Evolutionary conservation across 2,329 filamentous ascomycete genomes (phyloP).

Genomic region (Verticillium alfalfae): DNA sequence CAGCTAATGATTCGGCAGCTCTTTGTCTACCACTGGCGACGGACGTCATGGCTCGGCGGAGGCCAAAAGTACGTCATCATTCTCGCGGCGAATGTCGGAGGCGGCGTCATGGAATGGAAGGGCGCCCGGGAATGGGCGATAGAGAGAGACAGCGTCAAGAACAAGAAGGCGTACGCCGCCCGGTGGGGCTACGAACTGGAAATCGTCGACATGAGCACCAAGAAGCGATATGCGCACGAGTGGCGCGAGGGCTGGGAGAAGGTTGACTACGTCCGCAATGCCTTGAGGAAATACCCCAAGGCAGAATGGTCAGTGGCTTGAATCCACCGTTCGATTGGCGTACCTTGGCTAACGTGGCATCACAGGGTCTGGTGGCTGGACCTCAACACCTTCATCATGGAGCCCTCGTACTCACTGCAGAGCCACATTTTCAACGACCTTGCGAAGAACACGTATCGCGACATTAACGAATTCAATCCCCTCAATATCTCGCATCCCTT

Average conservation of each 20-base stretch:
- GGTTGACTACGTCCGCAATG: constrained; percentile 85
- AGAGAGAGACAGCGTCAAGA: constrained; percentile 89
- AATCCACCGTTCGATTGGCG: neutral
- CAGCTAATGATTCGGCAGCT: constrained; percentile 26
- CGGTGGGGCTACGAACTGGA: constrained; percentile 95
- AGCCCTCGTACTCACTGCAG: constrained; percentile 84
- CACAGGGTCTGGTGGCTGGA: constrained; percentile 98
- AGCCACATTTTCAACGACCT: constrained; percentile 84
- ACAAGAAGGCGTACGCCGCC: constrained; percentile 84
- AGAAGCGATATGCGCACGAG: constrained; percentile 97
- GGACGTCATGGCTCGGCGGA: constrained; percentile 68
- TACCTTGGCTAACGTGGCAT: neutral
- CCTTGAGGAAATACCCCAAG: constrained; percentile 87
- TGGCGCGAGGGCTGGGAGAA: constrained; percentile 99
- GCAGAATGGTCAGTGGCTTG: constrained; percentile 76
- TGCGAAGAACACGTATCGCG: constrained; percentile 71
- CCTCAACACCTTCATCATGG: constrained; percentile 97
- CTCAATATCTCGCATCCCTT: constrained; percentile 87
- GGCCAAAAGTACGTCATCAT: constrained; percentile 93
- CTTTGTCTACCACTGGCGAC: constrained; percentile 61
- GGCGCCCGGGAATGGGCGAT: constrained; percentile 96
- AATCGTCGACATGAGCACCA: constrained; percentile 96
- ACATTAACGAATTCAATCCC: constrained; percentile 95
- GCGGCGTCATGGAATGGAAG: constrained; percentile 99
- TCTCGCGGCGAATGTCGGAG: constrained; percentile 86